A percentile compares a stretch with the other conserved stretches of the same genome.
Evolutionary conservation across 2,329 filamentous ascomycete genomes (phyloP).

Genomic region (Diaporthe capsici): DNA sequence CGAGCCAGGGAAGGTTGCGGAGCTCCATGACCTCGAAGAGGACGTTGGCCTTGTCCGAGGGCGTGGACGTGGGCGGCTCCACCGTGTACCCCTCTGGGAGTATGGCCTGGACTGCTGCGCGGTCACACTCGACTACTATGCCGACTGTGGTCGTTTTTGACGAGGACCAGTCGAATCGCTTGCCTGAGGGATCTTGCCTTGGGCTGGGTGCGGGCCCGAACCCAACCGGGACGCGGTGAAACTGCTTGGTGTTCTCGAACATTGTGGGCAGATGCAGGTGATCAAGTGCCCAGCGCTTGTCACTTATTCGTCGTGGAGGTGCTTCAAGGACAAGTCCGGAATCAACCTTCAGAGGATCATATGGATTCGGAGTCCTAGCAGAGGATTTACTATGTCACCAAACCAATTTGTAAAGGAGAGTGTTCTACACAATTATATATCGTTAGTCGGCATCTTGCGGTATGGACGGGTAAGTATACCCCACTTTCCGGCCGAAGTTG

Average conservation of each 20-base stretch:
- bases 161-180: conserved; percentile 13
- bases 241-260: conserved; percentile 22
- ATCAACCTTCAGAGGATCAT: too few species aligned
- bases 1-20: conserved; percentile 71
- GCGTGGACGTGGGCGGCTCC: neutral
- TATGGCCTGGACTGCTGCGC: conserved; percentile 17
- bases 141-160: neutral
- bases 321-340: neutral
- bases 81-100: neutral
- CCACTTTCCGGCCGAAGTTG: conserved; percentile 22
- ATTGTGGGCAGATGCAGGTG: neutral
- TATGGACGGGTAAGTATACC: neutral
- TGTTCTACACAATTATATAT: neutral
- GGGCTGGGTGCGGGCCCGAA: conserved; percentile 1
- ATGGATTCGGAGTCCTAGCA: rapidly evolving
- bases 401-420: neutral
- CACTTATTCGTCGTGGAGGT: neutral
- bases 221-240: neutral
- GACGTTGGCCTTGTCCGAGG: conserved; percentile 4
- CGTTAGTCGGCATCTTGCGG: neutral
- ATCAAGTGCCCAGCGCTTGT: neutral
- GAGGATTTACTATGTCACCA: neutral
- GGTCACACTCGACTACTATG: conserved; percentile 22
- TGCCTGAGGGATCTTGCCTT: conserved; percentile 18
- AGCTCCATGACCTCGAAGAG: conserved; percentile 52